These are phyloP conservation scores for Bruguiera parviflora DNA, from an alignment of 345 rosid species.

Conservation along the genomic window DNA sequence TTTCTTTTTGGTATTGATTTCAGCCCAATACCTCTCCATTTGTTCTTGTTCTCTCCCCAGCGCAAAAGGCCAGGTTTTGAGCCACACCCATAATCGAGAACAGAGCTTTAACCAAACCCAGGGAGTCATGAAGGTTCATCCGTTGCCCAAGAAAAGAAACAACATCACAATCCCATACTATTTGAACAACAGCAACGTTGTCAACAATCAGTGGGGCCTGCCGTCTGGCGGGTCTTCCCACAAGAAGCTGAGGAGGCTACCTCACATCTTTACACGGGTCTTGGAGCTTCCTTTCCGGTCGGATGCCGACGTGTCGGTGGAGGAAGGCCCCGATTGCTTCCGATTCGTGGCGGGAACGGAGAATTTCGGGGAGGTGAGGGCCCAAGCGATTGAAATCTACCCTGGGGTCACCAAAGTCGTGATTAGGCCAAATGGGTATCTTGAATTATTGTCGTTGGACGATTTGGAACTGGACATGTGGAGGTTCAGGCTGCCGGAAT, in stretches of 20 bases:
- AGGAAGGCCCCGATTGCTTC: constrained; percentile 73
- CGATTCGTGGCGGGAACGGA: constrained; percentile 81
- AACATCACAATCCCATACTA: constrained; percentile 54
- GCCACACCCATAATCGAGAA: constrained; percentile 5
- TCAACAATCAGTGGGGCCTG: constrained; percentile 28
- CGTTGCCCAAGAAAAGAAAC: constrained; percentile 53
- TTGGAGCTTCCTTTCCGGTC: constrained; percentile 90
- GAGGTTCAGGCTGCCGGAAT: constrained; percentile 85
- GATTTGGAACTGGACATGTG: constrained; percentile 89
- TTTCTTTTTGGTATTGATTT: constrained; percentile 25
- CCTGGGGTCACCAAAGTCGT: constrained; percentile 91
- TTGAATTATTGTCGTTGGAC: constrained; percentile 52
- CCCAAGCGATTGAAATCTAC: constrained; percentile 73
- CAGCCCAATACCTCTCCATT: constrained; percentile 17
- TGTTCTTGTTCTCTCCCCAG: constrained; percentile 6
- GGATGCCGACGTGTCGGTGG: constrained; percentile 76
- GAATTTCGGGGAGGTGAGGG: constrained; percentile 61
- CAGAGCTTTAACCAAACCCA: constrained; percentile 5
- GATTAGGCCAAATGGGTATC: constrained; percentile 59
- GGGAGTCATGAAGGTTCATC: constrained; percentile 78
- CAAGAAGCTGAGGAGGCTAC: constrained; percentile 87
- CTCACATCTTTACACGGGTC: constrained; percentile 86
- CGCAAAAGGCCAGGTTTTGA: neutral
- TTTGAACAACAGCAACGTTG: constrained; percentile 25
- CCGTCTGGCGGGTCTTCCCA: constrained; percentile 35